phyloP scores from a whole-genome alignment of 2,329 filamentous ascomycete genomes.

The Shiraia sp. region DNA sequence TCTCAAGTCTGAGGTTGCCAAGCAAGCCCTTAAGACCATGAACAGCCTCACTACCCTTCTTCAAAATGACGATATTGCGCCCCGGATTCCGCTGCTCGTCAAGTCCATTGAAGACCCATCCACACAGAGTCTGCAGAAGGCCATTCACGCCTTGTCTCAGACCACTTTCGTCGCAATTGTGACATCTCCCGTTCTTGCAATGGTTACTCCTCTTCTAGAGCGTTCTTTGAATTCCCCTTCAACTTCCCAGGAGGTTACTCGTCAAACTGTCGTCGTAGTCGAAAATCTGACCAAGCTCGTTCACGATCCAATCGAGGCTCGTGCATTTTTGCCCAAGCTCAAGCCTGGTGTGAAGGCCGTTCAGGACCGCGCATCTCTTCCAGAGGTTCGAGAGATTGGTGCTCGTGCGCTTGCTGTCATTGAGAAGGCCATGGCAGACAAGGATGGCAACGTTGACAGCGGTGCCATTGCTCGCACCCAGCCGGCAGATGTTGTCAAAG shows the following conservation, averaged over 20 bases:
- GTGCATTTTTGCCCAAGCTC: conserved; percentile 92
- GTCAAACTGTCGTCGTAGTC: conserved; percentile 93
- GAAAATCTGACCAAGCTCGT: conserved; percentile 99
- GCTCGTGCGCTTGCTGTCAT: conserved; percentile 82
- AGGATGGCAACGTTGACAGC: conserved; percentile 58
- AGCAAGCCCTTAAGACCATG: conserved; percentile 93
- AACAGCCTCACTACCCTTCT: conserved; percentile 84
- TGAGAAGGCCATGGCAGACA: conserved; percentile 81
- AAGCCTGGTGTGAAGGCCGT: conserved; percentile 92
- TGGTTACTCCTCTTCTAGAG: conserved; percentile 92
- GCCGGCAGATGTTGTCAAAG: conserved; percentile 71
- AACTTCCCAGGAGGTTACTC: conserved; percentile 90
- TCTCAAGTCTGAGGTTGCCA: conserved; percentile 80
- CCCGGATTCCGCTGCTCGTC: conserved; percentile 87
- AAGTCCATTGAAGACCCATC: conserved; percentile 96
- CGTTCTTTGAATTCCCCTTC: conserved; percentile 88
- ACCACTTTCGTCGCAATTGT: conserved; percentile 98
- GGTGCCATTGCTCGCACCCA: conserved; percentile 66
- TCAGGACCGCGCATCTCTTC: conserved; percentile 83
- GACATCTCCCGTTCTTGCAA: conserved; percentile 90
- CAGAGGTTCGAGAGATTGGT: conserved; percentile 91
- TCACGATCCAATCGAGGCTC: conserved; percentile 90
- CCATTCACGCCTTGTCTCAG: conserved; percentile 93
- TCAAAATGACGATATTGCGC: conserved; percentile 94
- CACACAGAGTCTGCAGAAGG: conserved; percentile 84